Percentiles rank a stretch among this genome's conserved stretches.
phyloP scores from a whole-genome alignment of 257 asterid genomes.

The Dorcoceras hygrometricum region DNA sequence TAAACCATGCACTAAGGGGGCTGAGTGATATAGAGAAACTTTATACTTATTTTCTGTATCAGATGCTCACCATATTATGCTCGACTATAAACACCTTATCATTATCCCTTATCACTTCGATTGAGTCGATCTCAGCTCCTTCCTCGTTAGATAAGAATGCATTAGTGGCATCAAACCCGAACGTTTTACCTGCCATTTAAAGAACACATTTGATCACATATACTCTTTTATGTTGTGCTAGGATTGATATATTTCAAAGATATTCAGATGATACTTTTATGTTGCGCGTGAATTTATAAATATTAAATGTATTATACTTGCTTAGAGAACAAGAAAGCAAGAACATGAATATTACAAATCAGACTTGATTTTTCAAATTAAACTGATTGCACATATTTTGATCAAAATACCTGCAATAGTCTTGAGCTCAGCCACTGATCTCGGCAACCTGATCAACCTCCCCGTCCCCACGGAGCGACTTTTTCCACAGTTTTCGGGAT shows the following conservation, averaged over 20 bases:
- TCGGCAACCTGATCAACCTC: conserved; percentile 56
- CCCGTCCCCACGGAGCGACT: conserved; percentile 58
- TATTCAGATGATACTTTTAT: too few relatives aligned
- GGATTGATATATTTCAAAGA: too few relatives aligned
- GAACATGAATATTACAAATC: too few relatives aligned
- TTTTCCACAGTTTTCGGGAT: conserved; percentile 45
- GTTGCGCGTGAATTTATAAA: too few relatives aligned
- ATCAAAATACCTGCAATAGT: conserved; percentile 53
- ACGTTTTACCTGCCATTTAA: not conserved
- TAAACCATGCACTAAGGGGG: too few relatives aligned
- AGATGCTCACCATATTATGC: not conserved
- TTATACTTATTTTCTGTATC: not conserved
- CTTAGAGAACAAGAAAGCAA: too few relatives aligned
- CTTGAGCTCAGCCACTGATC: conserved; percentile 57
- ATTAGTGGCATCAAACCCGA: not conserved
- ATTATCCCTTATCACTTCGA: not conserved
- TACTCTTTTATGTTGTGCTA: too few relatives aligned
- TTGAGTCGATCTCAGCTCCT: not conserved
- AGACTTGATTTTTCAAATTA: too few relatives aligned
- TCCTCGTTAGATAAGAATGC: not conserved
- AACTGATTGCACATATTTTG: not conserved
- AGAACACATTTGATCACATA: not conserved
- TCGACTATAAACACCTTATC: not conserved
- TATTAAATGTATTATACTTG: too few relatives aligned
- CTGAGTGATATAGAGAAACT: too few relatives aligned